A percentile compares a stretch with the other conserved stretches of the same genome.
Evolutionary conservation across 495 filamentous ascomycete species (phyloP).

Genomic region (Pyrenula aspistea): DNA sequence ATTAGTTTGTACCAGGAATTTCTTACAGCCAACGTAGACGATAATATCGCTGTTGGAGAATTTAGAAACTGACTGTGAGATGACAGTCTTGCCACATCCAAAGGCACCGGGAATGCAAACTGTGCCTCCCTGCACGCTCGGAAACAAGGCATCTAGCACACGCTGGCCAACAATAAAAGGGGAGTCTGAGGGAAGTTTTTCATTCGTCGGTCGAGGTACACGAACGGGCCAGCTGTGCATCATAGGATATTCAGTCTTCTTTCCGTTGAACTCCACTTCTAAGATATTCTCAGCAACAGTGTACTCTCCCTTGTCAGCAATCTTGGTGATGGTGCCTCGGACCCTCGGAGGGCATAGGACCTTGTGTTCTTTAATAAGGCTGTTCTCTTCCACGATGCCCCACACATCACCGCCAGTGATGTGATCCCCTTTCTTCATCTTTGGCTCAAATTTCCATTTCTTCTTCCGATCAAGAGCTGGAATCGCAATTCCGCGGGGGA

Average conservation of each 20-base stretch:
- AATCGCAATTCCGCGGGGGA: conserved; percentile 85
- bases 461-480: conserved; percentile 77
- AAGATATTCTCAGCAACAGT: conserved; percentile 90
- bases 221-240: conserved; percentile 99
- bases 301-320: conserved; percentile 81
- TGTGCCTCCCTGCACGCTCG: conserved; percentile 91
- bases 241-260: conserved; percentile 85
- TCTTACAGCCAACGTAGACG: conserved; percentile 94
- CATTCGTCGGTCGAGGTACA: conserved; percentile 78
- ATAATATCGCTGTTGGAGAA: conserved; percentile 99
- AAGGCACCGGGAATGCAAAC: conserved; percentile 98
- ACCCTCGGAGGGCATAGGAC: conserved; percentile 89
- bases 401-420: conserved; percentile 93
- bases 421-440: conserved; percentile 87
- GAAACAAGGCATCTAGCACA: conserved; percentile 95
- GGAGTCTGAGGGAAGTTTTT: conserved; percentile 75
- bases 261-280: conserved; percentile 93
- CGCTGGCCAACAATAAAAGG: conserved; percentile 95
- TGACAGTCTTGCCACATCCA: conserved; percentile 98
- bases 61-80: conserved; percentile 94
- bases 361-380: conserved; percentile 86
- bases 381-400: conserved; percentile 92
- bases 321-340: conserved; percentile 79
- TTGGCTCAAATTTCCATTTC: conserved; percentile 92
- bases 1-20: too few relatives aligned